phyloP scores from a whole-genome alignment of 1,284 basidiomycete species.

The Papiliotrema nemorosa region DNA sequence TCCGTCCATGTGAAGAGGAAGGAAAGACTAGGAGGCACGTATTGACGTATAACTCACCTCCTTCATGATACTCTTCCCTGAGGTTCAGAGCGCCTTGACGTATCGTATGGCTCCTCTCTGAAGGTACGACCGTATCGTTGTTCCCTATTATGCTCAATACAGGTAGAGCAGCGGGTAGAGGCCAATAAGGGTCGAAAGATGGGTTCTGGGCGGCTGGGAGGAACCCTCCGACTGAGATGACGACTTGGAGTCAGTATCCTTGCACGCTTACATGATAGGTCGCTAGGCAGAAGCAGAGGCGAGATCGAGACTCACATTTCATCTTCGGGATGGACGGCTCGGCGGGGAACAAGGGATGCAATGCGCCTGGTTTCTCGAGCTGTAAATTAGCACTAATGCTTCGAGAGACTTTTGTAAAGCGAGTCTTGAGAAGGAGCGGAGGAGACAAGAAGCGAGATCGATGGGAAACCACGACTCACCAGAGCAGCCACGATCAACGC shows the following conservation, averaged over 20 bases:
- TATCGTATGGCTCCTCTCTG: constrained; percentile 64
- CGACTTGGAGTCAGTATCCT: constrained; percentile 64
- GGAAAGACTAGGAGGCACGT: no score
- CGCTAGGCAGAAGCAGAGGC: constrained; percentile 49
- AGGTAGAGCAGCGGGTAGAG: constrained; percentile 55
- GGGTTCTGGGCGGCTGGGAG: constrained; percentile 34
- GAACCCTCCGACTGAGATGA: constrained; percentile 57
- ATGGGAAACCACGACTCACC: constrained; percentile 50
- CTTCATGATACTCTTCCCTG: constrained; percentile 49
- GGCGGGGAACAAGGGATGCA: constrained; percentile 61
- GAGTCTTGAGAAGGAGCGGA: no score
- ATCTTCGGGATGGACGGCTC: constrained; percentile 65
- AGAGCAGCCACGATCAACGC: constrained; percentile 69
- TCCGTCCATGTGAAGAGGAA: no score
- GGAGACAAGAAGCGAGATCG: not conserved
- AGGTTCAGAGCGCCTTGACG: constrained; percentile 56
- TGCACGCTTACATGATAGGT: constrained; percentile 49
- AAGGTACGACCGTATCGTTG: constrained; percentile 73
- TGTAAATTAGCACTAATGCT: constrained; percentile 19
- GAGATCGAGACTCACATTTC: constrained; percentile 48
- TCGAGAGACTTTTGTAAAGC: no score
- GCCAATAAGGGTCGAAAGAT: constrained; percentile 54
- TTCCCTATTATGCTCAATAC: constrained; percentile 77
- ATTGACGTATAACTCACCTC: constrained; percentile 23
- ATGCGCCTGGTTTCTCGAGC: constrained; percentile 55